Conservation (phyloP, 495 filamentous ascomycete genomes). For the Stereocaulon alpinum region DNA sequence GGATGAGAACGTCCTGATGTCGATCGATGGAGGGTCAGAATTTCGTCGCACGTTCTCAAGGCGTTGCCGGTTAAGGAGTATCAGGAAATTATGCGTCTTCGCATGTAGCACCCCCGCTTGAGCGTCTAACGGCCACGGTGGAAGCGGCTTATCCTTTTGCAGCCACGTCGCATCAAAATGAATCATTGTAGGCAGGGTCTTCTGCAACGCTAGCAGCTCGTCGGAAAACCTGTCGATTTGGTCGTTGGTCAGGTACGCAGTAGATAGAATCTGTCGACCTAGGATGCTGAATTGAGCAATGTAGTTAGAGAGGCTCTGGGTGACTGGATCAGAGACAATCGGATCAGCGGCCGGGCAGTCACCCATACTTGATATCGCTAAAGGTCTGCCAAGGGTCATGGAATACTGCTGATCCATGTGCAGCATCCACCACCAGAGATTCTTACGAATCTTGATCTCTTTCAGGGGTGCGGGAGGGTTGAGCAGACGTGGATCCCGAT, state of each 20-base stretch:
- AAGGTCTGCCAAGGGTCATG: slow-evolving; percentile 35
- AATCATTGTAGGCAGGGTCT: slow-evolving; percentile 34
- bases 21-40: slow-evolving; percentile 9
- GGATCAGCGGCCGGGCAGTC: slow-evolving; percentile 36
- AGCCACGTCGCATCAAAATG: slow-evolving; percentile 38
- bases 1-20: slow-evolving; percentile 4
- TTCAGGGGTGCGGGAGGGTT: slow-evolving; percentile 33
- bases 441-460: slow-evolving; percentile 30
- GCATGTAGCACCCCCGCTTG: slow-evolving; percentile 33
- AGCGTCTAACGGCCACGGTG: slow-evolving; percentile 36
- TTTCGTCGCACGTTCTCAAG: slow-evolving; percentile 20
- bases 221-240: slow-evolving; percentile 39
- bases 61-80: slow-evolving; percentile 38
- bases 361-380: slow-evolving; percentile 37
- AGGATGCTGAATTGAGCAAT: slow-evolving; percentile 37
- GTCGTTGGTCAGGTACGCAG: slow-evolving; percentile 28
- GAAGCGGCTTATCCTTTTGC: slow-evolving; percentile 27
- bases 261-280: slow-evolving; percentile 35
- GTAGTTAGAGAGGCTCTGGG: slow-evolving; percentile 32
- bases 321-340: slow-evolving; percentile 29
- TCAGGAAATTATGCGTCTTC: slow-evolving; percentile 36
- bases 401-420: slow-evolving; percentile 43
- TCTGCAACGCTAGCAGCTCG: slow-evolving; percentile 27
- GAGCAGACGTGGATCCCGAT: slow-evolving; percentile 35
- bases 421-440: slow-evolving; percentile 42